Conservation (phyloP, 768 basidiomycete species). For the Pleurotus pulmonarius region DNA sequence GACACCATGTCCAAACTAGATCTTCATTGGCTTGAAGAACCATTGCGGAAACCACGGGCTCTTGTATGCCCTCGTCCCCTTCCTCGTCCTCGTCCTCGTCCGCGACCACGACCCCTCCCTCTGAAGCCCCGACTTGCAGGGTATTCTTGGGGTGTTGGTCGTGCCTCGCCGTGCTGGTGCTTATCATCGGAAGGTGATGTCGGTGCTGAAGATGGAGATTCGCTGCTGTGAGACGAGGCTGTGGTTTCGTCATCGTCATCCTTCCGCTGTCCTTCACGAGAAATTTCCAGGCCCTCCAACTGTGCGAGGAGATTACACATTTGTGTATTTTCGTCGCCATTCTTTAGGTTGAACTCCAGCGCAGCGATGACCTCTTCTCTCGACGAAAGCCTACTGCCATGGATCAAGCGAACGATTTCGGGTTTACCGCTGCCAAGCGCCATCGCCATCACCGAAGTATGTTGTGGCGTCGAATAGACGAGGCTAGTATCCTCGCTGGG, state of each 20-base stretch:
- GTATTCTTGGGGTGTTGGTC: not conserved
- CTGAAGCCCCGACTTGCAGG: constrained; percentile 12
- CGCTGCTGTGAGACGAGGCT: constrained; percentile 9
- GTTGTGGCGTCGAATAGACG: constrained; percentile 43
- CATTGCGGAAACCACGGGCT: constrained; percentile 30
- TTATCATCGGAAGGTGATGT: not conserved
- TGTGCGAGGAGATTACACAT: constrained; percentile 43
- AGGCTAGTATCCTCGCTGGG: constrained; percentile 48
- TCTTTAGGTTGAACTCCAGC: constrained; percentile 32
- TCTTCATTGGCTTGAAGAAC: constrained; percentile 17
- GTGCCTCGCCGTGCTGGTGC: too few species aligned
- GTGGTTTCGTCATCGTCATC: constrained; percentile 4
- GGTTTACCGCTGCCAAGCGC: constrained; percentile 61
- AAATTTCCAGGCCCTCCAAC: constrained; percentile 11
- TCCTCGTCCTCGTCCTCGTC: constrained; percentile 31
- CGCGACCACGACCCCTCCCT: constrained; percentile 25
- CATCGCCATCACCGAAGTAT: constrained; percentile 46
- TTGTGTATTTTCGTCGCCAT: constrained; percentile 28
- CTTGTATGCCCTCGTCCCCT: constrained; percentile 37
- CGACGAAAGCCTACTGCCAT: constrained; percentile 53
- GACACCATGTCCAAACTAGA: constrained; percentile 7
- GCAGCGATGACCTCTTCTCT: constrained; percentile 44
- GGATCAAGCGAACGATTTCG: constrained; percentile 59
- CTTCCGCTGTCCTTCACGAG: constrained; percentile 3
- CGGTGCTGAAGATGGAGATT: not conserved